Evolutionary conservation across 2,329 filamentous ascomycete genomes (phyloP), one percentile per base, ranked within the genome.

Genomic region (Aspergillus sojae): DNA sequence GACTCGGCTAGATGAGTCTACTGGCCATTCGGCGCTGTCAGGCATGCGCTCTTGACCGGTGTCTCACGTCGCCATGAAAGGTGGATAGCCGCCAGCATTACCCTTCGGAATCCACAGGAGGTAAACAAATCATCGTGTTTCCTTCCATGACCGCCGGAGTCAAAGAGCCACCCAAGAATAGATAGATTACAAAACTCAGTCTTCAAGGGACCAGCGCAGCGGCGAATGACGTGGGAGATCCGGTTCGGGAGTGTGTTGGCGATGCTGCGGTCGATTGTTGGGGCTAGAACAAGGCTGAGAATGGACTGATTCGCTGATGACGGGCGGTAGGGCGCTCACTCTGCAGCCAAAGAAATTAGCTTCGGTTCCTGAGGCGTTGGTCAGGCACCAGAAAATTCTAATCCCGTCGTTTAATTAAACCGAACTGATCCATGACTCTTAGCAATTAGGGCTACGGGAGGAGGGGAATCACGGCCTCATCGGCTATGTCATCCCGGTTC

Each of bases 381-480:
- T 62, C 64, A 66, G 61, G 62, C 56, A 63, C 62, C 50, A 64
- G 61, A 43, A 61, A 46, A 56, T 61, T 55, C 26, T 61, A 57
- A 45, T 57, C 11, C 34, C n/a, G 26, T 55, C 52, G 14, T 48
- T 26, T 36, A 55, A 23, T 41, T 53, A 53, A 53, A 53, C 45
- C 39, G 39, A 26, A 46, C 11, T 26, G 41, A 43, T 43, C 26
- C 26, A 5, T 34, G 52, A 54, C 52, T 54, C 19, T 16, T 16
- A 23, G 50, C 19, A 16, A 19, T 41, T 41, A 41, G 39, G 39
- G 39, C 19, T 36, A 36, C 34, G 34, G 34, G 34, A 36, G 1
- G 14, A 36, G 34, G 34, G 12, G 34, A 36, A 2, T 36, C 34
- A 16, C 14, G 16, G 34, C 34, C 34, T 36, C 14, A 5, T 11